Base-by-base conservation (phyloP, 257 asterid species). In the Verbena officinalis region DNA sequence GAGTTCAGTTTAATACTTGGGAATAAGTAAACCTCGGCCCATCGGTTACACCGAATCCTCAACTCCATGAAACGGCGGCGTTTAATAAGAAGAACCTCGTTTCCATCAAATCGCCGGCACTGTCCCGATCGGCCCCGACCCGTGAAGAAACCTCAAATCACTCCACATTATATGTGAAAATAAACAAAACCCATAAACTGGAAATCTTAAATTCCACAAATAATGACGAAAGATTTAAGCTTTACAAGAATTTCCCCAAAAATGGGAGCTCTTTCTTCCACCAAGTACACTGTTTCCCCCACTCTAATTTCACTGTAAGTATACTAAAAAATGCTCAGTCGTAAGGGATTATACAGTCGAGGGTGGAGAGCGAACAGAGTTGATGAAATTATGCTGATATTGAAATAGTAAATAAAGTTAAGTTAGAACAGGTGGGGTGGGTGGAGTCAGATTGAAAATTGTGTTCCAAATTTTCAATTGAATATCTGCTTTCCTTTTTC, bases 61-160 rank as follows among this genome's bases (percentile, higher is more conserved):
- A 84, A 75, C 91, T 88, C 97, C 97, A 91, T 91, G 79, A 78
- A 86, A 81, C 76, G 83, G 61, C 46, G 74, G 68, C 76, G 83
- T 74, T 79, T 65, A 73, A 70, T 69, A 62, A 15, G 61, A 74
- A 74, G 69, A 85, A 61, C 71, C 78, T 67, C 71, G 74, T 61
- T 74, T 59, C 91, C 93, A 88, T 86, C 85, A 91, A 88, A 81
- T 75, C 78, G 57, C 80, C 81, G 75, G 81, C 82, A 55, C 73
- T 77, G 21, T 62, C 50, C 84, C 84, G 91, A 88, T 82, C 84
- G 73, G 78, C 74, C 40, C 71, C 85, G 62, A 62, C 73, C 73
- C 81, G 69, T 34, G 33, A 56, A 67, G 63, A 59, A 55, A 68
- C 73, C 80, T 65, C 66, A 73, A 61, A 70, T 64, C 74, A 15